Evolutionary conservation across 495 filamentous ascomycete genomes (phyloP).

Genomic region (Annulohypoxylon stygium): DNA sequence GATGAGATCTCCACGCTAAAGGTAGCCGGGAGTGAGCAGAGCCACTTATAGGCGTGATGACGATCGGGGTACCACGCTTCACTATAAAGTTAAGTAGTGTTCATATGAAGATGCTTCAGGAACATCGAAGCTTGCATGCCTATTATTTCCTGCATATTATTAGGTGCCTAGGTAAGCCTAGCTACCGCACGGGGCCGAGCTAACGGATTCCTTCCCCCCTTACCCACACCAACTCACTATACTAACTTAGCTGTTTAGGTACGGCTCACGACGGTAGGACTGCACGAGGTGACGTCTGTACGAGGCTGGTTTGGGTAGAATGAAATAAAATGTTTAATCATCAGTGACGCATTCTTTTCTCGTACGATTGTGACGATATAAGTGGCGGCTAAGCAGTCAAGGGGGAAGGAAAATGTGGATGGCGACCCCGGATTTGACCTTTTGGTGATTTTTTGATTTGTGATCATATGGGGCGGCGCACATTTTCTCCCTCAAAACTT

Average conservation of each 20-base stretch:
- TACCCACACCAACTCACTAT: neutral
- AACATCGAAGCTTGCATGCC: neutral
- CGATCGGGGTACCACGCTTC: neutral
- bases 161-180: neutral
- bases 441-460: constrained; percentile 45
- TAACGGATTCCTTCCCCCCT: neutral
- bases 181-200: neutral
- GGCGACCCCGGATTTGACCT: neutral
- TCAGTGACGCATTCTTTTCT: neutral
- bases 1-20: constrained; percentile 13
- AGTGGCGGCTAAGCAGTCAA: constrained; percentile 5
- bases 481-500: constrained; percentile 12
- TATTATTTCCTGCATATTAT: neutral
- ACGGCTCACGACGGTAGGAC: neutral
- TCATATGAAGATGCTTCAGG: neutral
- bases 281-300: neutral
- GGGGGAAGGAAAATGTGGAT: constrained; percentile 4
- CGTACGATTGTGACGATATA: constrained; percentile 24
- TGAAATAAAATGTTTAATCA: constrained; percentile 8
- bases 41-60: neutral
- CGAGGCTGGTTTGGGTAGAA: neutral
- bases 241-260: neutral
- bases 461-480: constrained; percentile 41
- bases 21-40: neutral
- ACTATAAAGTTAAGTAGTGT: neutral